phyloP scores from a whole-genome alignment of 2,329 filamentous ascomycete species.

The Xylaria polymorpha region DNA sequence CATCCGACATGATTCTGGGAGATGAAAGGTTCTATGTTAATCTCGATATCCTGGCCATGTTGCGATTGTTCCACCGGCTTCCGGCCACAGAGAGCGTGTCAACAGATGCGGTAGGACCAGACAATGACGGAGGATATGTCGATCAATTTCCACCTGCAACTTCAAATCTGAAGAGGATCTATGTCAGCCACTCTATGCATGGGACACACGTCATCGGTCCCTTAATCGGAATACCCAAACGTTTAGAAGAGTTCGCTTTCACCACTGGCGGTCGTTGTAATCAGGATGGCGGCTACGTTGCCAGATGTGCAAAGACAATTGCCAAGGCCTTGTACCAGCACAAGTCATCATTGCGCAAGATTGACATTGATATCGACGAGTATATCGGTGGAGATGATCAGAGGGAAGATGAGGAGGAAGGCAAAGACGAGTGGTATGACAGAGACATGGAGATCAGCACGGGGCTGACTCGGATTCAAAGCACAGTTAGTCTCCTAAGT shows the following conservation, averaged over 20 bases:
- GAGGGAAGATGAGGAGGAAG: background rate
- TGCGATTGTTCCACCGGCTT: slow-evolving; percentile 30
- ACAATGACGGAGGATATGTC: background rate
- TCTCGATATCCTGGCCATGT: slow-evolving; percentile 22
- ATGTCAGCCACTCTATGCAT: slow-evolving; percentile 3
- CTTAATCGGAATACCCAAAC: slow-evolving; percentile 20
- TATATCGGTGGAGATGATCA: background rate
- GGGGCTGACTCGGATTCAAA: background rate
- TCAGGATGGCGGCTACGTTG: background rate
- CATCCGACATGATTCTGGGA: background rate
- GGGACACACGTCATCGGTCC: slow-evolving; percentile 11
- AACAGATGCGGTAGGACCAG: slow-evolving; percentile 11
- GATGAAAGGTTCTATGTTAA: slow-evolving; percentile 9
- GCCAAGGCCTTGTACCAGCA: slow-evolving; percentile 21
- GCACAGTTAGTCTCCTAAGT: slow-evolving; percentile 2
- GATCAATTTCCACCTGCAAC: slow-evolving; percentile 14
- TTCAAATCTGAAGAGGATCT: slow-evolving; percentile 25
- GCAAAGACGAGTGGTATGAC: slow-evolving; percentile 16
- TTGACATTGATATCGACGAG: slow-evolving; percentile 27
- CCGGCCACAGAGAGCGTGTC: slow-evolving; percentile 24
- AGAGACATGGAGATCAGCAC: slow-evolving; percentile 23
- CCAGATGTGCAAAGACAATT: background rate
- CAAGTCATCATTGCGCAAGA: slow-evolving; percentile 23
- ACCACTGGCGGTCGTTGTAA: slow-evolving; percentile 16
- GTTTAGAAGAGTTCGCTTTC: slow-evolving; percentile 25